Evolutionary conservation across 1,139 yeast species (phyloP).

Genomic region (Meyerozyma elateridarum): DNA sequence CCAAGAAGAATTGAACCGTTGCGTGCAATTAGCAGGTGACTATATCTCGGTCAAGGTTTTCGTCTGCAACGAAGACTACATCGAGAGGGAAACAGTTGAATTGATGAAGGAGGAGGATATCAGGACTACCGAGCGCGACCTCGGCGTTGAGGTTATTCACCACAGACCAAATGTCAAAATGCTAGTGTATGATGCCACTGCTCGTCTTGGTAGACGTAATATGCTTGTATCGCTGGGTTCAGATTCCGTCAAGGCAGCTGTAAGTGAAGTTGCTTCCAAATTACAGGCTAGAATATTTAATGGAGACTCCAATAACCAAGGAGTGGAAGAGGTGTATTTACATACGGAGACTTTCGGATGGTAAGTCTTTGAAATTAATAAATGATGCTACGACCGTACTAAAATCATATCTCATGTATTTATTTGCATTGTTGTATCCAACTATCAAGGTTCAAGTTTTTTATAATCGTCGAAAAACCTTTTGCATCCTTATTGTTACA

Average conservation of each 20-base stretch:
- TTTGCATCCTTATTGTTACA: slow-evolving; percentile 10
- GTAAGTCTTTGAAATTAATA: slow-evolving; percentile 16
- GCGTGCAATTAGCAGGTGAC: slow-evolving; percentile 21
- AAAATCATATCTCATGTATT: background rate
- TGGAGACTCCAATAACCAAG: slow-evolving; percentile 19
- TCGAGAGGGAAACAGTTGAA: background rate
- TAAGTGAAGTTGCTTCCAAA: slow-evolving; percentile 39
- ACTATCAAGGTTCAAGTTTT: slow-evolving; percentile 16
- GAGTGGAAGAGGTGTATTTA: slow-evolving; percentile 47
- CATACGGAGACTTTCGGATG: slow-evolving; percentile 61
- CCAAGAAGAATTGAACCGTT: slow-evolving; percentile 31
- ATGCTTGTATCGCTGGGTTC: slow-evolving; percentile 52
- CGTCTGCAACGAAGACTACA: slow-evolving; percentile 11
- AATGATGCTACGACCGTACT: background rate
- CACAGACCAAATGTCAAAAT: background rate
- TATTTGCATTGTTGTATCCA: slow-evolving; percentile 11
- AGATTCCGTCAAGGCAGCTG: slow-evolving; percentile 37
- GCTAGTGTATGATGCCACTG: background rate
- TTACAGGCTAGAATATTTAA: slow-evolving; percentile 31
- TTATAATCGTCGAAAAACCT: slow-evolving; percentile 18
- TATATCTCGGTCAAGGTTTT: slow-evolving; percentile 25
- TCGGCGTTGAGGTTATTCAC: background rate
- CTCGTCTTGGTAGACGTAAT: slow-evolving; percentile 32
- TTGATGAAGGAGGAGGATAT: background rate
- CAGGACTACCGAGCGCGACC: background rate